Base-by-base conservation (phyloP, 352 stramenopile species). In the Pythium aphanidermatum region DNA sequence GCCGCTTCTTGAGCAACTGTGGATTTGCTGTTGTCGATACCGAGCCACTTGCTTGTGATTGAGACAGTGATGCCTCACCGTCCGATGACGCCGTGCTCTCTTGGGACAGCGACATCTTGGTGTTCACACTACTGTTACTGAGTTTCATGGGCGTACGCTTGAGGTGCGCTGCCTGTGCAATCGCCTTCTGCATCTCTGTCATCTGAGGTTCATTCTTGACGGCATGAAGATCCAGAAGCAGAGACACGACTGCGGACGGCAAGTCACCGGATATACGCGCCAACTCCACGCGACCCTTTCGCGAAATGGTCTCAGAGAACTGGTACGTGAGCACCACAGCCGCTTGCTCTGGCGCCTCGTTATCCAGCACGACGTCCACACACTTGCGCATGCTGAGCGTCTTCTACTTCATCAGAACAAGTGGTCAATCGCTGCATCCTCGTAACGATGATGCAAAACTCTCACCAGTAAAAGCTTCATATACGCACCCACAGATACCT, bases 301-400 rank as follows among this genome's bases (percentile, higher is more conserved):
- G 61, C 12, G 63, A 74, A 25, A 85, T 74, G 4, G 52, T 70
- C 12, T 67, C 46, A 23, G 68, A 76, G 48, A 87, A 85, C 55
- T 70, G 69, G 66, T 87, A 87, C 41, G 68, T 83, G 19, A 85
- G 55, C 25, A 60, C 20, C 44, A 74, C 53, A 2, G 58, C 26
- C 6, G 21, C 37, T 3, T 20, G 8, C 1, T 33, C 29, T 33
- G 53, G 24, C 3, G 40, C 41, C 10, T 65, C 51, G 7, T 40
- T 29, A 30, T 61, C 46, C 0, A 74, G 27, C n/a, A 38, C 30
- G n/a, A 87, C 20, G 38, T 72, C 44, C 16, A 85, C 73, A 25
- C 42, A 65, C 9, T 45, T 16, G 12, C 70, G 60, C 13, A 51
- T 55, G 14, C 66, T 60, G 8, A 87, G 51, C 10, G 75, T 63